Evolutionary conservation across 2,329 filamentous ascomycete genomes (phyloP), one percentile per base, ranked within the genome.

Genomic region (Penicillium sp.): DNA sequence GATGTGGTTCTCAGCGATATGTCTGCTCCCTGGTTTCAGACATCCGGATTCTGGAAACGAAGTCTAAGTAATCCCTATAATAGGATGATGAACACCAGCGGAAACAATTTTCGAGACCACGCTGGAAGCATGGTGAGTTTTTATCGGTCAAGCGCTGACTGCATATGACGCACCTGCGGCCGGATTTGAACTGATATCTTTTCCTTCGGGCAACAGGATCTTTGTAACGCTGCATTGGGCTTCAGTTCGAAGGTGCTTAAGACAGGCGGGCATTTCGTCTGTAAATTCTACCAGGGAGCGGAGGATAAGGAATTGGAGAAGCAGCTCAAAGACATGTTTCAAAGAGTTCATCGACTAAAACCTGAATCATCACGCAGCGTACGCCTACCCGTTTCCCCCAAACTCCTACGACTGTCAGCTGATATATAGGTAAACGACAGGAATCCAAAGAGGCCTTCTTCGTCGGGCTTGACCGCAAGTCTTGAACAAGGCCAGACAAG

Each of bases 11-110:
- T 99, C 74, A 96, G 92, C 87, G 95, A 99, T 85, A 99, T 99
- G 95, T 99, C 88, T 86, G 94, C 84, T 84, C 93, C 95, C 89
- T 97, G 92, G 92, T 83, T 87, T 70, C 90, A 91, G 81, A 90
- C 85, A 54, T 83, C 83, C 71, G 89, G 89, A 72, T 92, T 90
- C 81, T 89, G 86, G 81, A 89, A 90, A 81, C 92, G 87, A 81
- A 96, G 88, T 82, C 85, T 97, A 86, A 96, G 89, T 94, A 90
- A 95, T 86, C 92, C 92, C 65, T 95, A 96, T 87, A 77, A 80
- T 84, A 99, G 95, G 95, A 89, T 99, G 89, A 96, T 97, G 92
- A 99, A 99, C 78, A 97, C 94, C 69, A 96, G 90, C 79, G 95
- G 95, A 57, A 89, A 91, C 70, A 78, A 78, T 19, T 95, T 96